Percentiles rank a stretch among this genome's conserved stretches.
Evolutionary conservation across 495 filamentous ascomycete species (phyloP).

Genomic region (Zalerion maritima): DNA sequence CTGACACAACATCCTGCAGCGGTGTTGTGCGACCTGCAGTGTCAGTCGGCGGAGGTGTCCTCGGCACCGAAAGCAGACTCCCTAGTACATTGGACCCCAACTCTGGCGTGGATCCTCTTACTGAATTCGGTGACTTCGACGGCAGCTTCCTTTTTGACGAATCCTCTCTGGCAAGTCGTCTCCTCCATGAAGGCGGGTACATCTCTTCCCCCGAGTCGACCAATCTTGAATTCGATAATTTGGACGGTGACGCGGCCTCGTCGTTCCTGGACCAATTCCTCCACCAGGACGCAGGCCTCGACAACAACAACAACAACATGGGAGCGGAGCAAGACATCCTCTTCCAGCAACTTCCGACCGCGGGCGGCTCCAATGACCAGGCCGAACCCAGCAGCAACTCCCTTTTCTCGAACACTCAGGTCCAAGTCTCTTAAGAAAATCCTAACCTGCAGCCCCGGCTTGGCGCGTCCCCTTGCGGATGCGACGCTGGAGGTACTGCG

Average conservation of each 20-base stretch:
- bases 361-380: conserved; percentile 16
- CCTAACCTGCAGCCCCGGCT: conserved; percentile 72
- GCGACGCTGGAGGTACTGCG: conserved; percentile 83
- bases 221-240: conserved; percentile 68
- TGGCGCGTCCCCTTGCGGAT: conserved; percentile 83
- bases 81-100: conserved; percentile 39
- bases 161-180: conserved; percentile 57
- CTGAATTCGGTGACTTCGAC: conserved; percentile 49
- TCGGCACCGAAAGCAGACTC: conserved; percentile 43
- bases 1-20: conserved; percentile 99
- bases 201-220: conserved; percentile 50
- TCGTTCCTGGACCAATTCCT: conserved; percentile 37
- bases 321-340: no score
- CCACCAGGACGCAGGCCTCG: conserved; percentile 27
- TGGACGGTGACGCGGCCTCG: conserved; percentile 67
- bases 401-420: conserved; percentile 30
- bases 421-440: conserved; percentile 35
- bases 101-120: conserved; percentile 39
- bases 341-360: conserved; percentile 20
- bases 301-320: conserved; percentile 16
- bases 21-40: conserved; percentile 99
- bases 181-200: conserved; percentile 63
- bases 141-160: conserved; percentile 55
- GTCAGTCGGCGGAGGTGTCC: conserved; percentile 62
- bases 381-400: conserved; percentile 17